Base-by-base conservation (phyloP, 2,329 filamentous ascomycete genomes). In the Apiospora kogelbergensis region DNA sequence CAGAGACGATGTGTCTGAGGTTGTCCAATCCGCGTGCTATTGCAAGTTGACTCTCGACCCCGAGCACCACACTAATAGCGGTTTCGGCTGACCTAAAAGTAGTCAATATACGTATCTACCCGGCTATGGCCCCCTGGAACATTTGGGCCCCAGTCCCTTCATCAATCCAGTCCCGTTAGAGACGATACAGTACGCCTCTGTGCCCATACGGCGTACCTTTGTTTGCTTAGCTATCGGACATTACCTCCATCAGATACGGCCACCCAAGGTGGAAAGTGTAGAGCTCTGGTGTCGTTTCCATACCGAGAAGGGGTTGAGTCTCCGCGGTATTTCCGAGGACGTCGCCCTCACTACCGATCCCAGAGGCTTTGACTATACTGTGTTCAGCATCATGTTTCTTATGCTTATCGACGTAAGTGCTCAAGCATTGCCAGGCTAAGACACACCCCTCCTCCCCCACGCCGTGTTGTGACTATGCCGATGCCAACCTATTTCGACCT, bases 51-150 rank as follows among this genome's bases (percentile, higher is more conserved):
- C 11, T n/a, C 63, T 42, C 2, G 6, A 20, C n/a, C n/a, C 41
- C 13, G n/a, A 45, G 60, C 37, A 17, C 41, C 37, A 17, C 41
- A 68, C 66, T 60, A 30, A 65, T 60, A 53, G 48, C 22, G 57
- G 26, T 65, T 53, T 40, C 63, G 63, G n/a, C 48, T 48, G 22
- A 67, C 45, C 33, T 2, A 48, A 46, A 48, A 5, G 20, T 69
- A 80, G 79, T 75, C 63, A 79, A 77, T 67, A 70, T 74, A 22
- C 75, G 75, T 68, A 77, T 80, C 48, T 79, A 77, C 66, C 75
- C 74, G n/a, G 68, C 64, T 37, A 44, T 68, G 15, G 60, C 57
- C 71, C 73, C 5, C 71, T 73, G 5, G 68, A 70, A 0, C 68
- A 70, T n/a, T 46, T 76, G 1, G 57, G 60, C 3, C 67, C 70